These are phyloP conservation scores for Bacidia gigantensis DNA, from an alignment of 495 filamentous ascomycete genomes.

Conservation along the genomic window DNA sequence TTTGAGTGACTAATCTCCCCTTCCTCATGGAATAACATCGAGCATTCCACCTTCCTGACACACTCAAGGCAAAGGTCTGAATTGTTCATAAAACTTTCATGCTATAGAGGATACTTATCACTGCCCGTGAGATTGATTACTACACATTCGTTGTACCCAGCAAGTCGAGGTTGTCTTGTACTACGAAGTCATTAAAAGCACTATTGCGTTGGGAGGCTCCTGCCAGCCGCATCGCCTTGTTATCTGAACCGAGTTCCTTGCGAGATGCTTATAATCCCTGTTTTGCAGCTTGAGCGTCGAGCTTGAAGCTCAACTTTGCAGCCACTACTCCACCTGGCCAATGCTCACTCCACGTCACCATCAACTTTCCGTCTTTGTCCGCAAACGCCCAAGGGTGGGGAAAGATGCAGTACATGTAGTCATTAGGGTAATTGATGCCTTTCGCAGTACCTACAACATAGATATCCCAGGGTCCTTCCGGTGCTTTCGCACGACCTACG, in stretches of 20 bases:
- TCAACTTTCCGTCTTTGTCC: constrained; percentile 10
- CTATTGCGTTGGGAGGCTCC: too few relatives aligned
- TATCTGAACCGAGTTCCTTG: too few relatives aligned
- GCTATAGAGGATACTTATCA: too few relatives aligned
- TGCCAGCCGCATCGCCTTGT: constrained; percentile 11
- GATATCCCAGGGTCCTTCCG: constrained; percentile 21
- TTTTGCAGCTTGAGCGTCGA: constrained; percentile 23
- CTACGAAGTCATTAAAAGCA: too few relatives aligned
- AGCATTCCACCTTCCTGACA: too few relatives aligned
- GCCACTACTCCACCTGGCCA: constrained; percentile 19
- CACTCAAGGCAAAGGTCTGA: too few relatives aligned
- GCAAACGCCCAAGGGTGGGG: constrained; percentile 21
- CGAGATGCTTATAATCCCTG: constrained; percentile 20
- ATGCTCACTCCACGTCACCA: constrained; percentile 24
- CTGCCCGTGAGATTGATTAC: too few relatives aligned
- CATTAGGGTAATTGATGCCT: constrained; percentile 8
- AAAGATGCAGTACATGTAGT: constrained; percentile 21
- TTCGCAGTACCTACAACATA: constrained; percentile 9
- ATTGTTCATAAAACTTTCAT: too few relatives aligned
- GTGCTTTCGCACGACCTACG: constrained; percentile 14
- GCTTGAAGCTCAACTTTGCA: constrained; percentile 19
- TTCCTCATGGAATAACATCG: too few relatives aligned
- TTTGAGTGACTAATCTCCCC: too few relatives aligned
- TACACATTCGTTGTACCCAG: too few relatives aligned
- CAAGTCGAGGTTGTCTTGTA: too few relatives aligned